A percentile compares a stretch with the other conserved stretches of the same genome.
Conservation (phyloP, 345 rosid genomes). For the Euphorbia tirucalli region DNA sequence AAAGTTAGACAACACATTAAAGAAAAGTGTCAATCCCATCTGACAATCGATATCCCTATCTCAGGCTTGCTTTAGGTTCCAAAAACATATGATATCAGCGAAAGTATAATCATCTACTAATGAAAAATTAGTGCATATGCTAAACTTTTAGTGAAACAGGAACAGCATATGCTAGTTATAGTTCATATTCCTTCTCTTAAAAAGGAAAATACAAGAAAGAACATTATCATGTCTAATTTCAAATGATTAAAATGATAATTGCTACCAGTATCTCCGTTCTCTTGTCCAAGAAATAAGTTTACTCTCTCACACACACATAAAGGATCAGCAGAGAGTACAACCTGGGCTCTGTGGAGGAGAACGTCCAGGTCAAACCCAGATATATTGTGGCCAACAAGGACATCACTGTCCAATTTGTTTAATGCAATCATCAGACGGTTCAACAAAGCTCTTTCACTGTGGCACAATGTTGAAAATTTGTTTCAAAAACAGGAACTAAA, state of each 20-base stretch:
- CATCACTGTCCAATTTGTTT: conserved; percentile 84
- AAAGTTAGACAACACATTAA: background rate
- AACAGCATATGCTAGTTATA: conserved; percentile 2
- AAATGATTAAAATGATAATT: background rate
- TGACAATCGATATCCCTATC: background rate
- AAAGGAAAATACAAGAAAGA: background rate
- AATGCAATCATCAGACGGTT: conserved; percentile 85
- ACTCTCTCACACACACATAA: background rate
- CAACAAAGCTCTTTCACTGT: conserved; percentile 93
- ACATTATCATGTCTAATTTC: background rate
- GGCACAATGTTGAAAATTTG: conserved; percentile 23
- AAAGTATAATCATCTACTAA: background rate
- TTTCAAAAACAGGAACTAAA: conserved; percentile 8
- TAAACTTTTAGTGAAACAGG: conserved; percentile 4
- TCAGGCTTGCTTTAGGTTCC: background rate
- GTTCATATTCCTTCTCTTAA: conserved; percentile 5
- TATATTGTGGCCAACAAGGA: conserved; percentile 94
- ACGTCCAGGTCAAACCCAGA: conserved; percentile 98
- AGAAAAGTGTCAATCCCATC: conserved; percentile 11
- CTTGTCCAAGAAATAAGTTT: background rate
- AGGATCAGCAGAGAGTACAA: conserved; percentile 22
- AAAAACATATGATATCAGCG: background rate
- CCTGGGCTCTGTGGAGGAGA: conserved; percentile 93
- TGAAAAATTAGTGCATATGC: background rate
- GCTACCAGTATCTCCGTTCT: conserved; percentile 7